Conservation (phyloP, 257 asterid species). For the Salvia splendens region DNA sequence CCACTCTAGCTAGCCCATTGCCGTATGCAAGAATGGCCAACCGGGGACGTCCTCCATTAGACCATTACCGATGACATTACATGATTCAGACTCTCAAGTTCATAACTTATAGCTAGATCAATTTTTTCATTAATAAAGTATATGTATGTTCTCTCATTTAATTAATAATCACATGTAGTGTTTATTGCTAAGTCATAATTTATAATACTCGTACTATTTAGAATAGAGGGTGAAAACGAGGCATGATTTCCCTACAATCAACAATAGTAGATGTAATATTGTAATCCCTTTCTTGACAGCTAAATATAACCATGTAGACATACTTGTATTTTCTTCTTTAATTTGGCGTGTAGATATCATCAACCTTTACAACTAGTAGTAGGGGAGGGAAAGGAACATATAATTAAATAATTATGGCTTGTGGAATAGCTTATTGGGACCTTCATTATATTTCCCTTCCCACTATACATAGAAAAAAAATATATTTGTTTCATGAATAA, state of each 20-base stretch:
- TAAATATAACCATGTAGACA: neutral
- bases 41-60: no score
- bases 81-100: neutral
- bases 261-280: constrained; percentile 2
- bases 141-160: neutral
- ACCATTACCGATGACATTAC: no score
- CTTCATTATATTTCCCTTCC: constrained; percentile 19
- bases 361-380: constrained; percentile 22
- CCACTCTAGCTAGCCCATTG: no score
- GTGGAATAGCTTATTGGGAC: constrained; percentile 32
- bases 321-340: neutral
- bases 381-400: constrained; percentile 31
- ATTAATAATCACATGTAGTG: neutral
- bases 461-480: neutral
- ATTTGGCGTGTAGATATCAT: constrained; percentile 46
- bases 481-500: neutral
- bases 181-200: neutral
- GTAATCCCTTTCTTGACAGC: constrained; percentile 23
- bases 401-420: constrained; percentile 29
- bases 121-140: neutral
- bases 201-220: neutral
- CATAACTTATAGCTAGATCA: neutral
- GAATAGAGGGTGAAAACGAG: neutral
- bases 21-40: no score
- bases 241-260: neutral